Percentiles rank a stretch among this genome's conserved stretches.
phyloP scores from a whole-genome alignment of 306 rosid genomes.

The Quercus mongolica region DNA sequence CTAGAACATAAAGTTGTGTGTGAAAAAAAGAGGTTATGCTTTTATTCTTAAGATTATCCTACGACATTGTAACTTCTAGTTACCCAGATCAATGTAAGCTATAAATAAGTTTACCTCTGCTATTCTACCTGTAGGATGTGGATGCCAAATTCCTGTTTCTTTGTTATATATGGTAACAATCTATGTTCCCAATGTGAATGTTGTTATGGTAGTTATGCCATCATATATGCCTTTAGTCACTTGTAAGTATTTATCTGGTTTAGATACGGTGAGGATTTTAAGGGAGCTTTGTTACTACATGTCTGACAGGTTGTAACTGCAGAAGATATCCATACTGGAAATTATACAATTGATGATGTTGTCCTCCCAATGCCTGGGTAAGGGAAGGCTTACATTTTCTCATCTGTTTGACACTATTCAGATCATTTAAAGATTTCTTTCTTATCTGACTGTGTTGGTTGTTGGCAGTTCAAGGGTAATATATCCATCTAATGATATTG shows the following conservation, averaged over 20 bases:
- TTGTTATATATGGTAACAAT: neutral
- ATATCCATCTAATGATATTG: conserved; percentile 68
- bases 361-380: conserved; percentile 99
- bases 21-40: neutral
- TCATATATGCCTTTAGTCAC: neutral
- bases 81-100: neutral
- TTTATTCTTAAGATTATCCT: neutral
- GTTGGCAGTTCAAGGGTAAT: conserved; percentile 67
- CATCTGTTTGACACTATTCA: conserved; percentile 4
- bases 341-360: conserved; percentile 69
- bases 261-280: neutral
- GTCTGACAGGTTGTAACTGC: conserved; percentile 61
- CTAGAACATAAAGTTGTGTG: neutral
- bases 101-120: neutral
- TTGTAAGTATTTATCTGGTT: neutral
- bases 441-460: neutral
- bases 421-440: neutral
- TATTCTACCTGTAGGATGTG: neutral
- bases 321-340: conserved; percentile 62
- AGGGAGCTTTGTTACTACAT: conserved; percentile 3
- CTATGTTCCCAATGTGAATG: neutral
- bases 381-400: conserved; percentile 18
- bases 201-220: neutral
- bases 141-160: neutral
- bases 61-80: neutral